Base-by-base conservation (phyloP, 169 alveolate species). In the Blepharisma undulans region DNA sequence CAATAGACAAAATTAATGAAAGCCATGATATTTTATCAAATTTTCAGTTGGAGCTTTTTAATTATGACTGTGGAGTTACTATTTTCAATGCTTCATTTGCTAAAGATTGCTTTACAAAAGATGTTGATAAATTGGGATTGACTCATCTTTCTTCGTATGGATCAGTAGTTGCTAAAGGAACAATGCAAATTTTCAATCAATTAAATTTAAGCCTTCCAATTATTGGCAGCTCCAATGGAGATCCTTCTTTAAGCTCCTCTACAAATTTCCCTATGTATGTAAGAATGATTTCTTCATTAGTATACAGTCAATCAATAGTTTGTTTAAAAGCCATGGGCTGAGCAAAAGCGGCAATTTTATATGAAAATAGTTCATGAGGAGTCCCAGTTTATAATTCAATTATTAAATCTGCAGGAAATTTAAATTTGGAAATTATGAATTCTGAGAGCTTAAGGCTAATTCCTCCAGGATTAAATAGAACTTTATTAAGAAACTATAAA, bases 201-300 rank as follows among this genome's bases (percentile, higher is more conserved):
- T 78, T 78, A 78, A 32, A 32, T 3, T 6, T 78, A 29, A 78
- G 34, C 7, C 29, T 78, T 32, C 86, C 86, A 32, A n/a, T 78
- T 2, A 78, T 78, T 78, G 86, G 86, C 21, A 34, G 86, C 12
- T 8, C 34, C 7, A 34, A 29, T 32, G 6, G n/a, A 6, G 34
- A 25, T 4, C 10, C 34, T 2, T 59, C 29, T 21, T 36, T 78
- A 6, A 4, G 61, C 34, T 27, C 29, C 0, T 29, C 34, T 21
- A 78, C 86, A 78, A 14, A 78, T 27, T 78, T 2, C 30, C 86
- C 86, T 78, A 29, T 78, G 34, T 78, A 27, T 78, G 34, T 36
- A 1, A 78, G 86, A 14, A 6, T 78, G 7, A 25, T 22, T 25
- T 14, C 7, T 74, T 25, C 33, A 25, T 8, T 8, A 0, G 16